These are phyloP conservation scores for Bacidia rubella DNA, from an alignment of 495 filamentous ascomycete genomes.

Conservation along the genomic window DNA sequence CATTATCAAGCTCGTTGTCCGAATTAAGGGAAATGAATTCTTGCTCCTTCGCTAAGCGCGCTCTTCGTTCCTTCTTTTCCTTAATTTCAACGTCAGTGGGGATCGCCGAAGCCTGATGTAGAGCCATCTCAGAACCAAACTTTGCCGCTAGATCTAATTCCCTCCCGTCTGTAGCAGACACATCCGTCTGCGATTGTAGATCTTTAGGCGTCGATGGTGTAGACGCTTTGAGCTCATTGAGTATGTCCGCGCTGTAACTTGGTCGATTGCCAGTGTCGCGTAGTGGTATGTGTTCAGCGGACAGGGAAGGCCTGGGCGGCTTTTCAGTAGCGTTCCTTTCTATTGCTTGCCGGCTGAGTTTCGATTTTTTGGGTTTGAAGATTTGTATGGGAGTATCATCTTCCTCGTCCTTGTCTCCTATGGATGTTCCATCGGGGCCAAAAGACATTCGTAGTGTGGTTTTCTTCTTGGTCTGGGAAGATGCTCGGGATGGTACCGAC, in stretches of 20 bases:
- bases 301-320: constrained; percentile 28
- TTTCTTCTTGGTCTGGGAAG: constrained; percentile 47
- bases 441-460: constrained; percentile 63
- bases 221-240: constrained; percentile 69
- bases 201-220: constrained; percentile 68
- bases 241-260: constrained; percentile 72
- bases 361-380: constrained; percentile 55
- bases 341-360: constrained; percentile 52
- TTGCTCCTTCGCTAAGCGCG: constrained; percentile 61
- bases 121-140: constrained; percentile 36
- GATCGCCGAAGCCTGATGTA: constrained; percentile 34
- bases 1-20: constrained; percentile 28
- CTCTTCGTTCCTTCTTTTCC: constrained; percentile 82
- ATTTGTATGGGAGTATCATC: constrained; percentile 43
- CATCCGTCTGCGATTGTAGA: constrained; percentile 25
- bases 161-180: constrained; percentile 38
- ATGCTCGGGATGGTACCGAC: constrained; percentile 11
- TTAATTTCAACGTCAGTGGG: constrained; percentile 79
- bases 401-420: constrained; percentile 35
- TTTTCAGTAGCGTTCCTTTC: constrained; percentile 58
- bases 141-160: constrained; percentile 56
- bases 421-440: constrained; percentile 45
- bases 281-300: constrained; percentile 34
- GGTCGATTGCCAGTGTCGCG: constrained; percentile 55
- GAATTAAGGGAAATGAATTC: constrained; percentile 66